A percentile compares a stretch with the other conserved stretches of the same genome.
phyloP scores from a whole-genome alignment of 1,139 yeast genomes.

The Kodamaea alishanica region DNA sequence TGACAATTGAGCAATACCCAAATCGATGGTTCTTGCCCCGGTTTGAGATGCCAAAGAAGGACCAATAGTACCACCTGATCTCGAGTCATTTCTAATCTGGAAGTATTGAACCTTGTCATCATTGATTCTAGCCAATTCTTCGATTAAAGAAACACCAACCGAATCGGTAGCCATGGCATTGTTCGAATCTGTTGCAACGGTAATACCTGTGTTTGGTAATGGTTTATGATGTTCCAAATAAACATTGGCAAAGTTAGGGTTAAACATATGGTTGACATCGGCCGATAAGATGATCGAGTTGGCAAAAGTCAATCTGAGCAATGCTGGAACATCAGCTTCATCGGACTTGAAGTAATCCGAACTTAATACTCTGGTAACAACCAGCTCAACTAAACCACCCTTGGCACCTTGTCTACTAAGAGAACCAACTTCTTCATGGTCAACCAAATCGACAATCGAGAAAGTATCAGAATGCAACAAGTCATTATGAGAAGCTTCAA shows the following conservation, averaged over 20 bases:
- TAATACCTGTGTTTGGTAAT: conserved; percentile 69
- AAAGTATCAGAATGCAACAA: conserved; percentile 33
- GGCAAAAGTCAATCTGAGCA: conserved; percentile 38
- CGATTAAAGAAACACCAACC: conserved; percentile 61
- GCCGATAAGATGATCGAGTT: conserved; percentile 60
- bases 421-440: conserved; percentile 65
- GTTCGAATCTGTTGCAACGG: conserved; percentile 70
- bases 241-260: conserved; percentile 58
- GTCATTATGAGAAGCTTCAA: conserved; percentile 33
- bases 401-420: conserved; percentile 56
- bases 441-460: conserved; percentile 50
- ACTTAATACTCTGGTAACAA: conserved; percentile 38
- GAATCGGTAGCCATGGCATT: conserved; percentile 81
- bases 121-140: conserved; percentile 59
- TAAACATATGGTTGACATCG: conserved; percentile 62
- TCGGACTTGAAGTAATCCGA: conserved; percentile 17
- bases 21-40: conserved; percentile 73
- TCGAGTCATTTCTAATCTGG: conserved; percentile 66
- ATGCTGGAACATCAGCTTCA: conserved; percentile 22
- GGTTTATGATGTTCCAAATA: conserved; percentile 77
- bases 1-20: conserved; percentile 73
- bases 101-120: conserved; percentile 64
- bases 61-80: conserved; percentile 81
- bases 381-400: conserved; percentile 48
- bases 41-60: conserved; percentile 62